Conservation (phyloP, 208 protist species). For the Trypanosoma caninum region DNA sequence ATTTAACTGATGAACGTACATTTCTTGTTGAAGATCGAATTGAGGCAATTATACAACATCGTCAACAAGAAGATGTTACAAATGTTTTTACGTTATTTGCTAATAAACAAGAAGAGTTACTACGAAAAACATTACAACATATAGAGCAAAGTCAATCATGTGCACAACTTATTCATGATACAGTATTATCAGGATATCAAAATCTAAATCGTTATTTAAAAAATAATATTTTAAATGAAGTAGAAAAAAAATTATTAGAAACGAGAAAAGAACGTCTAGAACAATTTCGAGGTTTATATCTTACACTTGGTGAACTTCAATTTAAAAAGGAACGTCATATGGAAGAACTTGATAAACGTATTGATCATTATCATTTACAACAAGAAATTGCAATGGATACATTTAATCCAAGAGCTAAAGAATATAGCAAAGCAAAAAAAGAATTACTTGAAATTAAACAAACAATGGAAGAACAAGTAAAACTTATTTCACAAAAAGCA, state of each 20-base stretch:
- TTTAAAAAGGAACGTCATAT: constrained; percentile 85
- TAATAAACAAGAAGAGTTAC: constrained; percentile 27
- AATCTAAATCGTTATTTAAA: constrained; percentile 33
- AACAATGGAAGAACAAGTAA: constrained; percentile 56
- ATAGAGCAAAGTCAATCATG: constrained; percentile 37
- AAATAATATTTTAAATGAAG: constrained; percentile 31
- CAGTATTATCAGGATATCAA: constrained; percentile 30
- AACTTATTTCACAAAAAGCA: constrained; percentile 44
- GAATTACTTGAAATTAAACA: constrained; percentile 54
- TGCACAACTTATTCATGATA: constrained; percentile 21
- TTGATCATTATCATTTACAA: constrained; percentile 76
- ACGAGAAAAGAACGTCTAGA: constrained; percentile 62
- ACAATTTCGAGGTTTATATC: constrained; percentile 78
- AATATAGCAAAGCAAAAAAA: constrained; percentile 80
- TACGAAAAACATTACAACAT: constrained; percentile 15
- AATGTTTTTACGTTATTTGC: constrained; percentile 53
- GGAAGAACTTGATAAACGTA: constrained; percentile 75
- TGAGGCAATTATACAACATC: constrained; percentile 40
- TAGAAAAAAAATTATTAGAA: constrained; percentile 33
- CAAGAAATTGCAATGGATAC: constrained; percentile 87
- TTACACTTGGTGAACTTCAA: constrained; percentile 81
- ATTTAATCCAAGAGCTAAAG: constrained; percentile 85
- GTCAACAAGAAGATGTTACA: constrained; percentile 50
- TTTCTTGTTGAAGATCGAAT: constrained; percentile 56
- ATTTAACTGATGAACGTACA: constrained; percentile 42